Evolutionary conservation across 2,329 filamentous ascomycete genomes (phyloP), one percentile per base, ranked within the genome.

Genomic region (Pseudogymnoascus sp.): DNA sequence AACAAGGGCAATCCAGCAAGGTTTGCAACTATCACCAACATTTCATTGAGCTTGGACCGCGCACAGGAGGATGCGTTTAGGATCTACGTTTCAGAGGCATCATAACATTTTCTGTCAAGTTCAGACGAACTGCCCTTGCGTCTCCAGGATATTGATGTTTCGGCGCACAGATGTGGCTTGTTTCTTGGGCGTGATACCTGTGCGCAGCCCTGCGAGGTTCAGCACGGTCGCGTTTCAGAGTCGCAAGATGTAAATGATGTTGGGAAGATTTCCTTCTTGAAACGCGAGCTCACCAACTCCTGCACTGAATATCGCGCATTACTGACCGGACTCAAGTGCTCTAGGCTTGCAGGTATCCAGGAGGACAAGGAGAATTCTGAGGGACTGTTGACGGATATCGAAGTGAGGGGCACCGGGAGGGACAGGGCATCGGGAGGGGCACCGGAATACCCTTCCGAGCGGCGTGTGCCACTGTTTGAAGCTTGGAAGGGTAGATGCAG

Each of bases 221-320:
- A 55, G 48, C n/a, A 33, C 29, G 48, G 48, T 55, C 48, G 29
- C 48, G 48, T 55, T 55, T 55, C 48, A 55, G 48, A 55, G 48
- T 55, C 29, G 48, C 27, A 27, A 55, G 48, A 55, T 10, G 17
- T 55, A 55, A n/a, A 55, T 55, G 48, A 55, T 27, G 15, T 55
- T 55, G 8, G 7, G n/a, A 7, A 33, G 17, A 1, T 55, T 55
- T 33, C 48, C 27, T 29, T 33, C 44, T 55, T 33, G 48, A 55
- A 55, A 55, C 48, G 29, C 48, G 9, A 31, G 3, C 29, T 21
- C 9, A 4, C 9, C 13, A 5, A 17, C 48, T 21, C 10, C 29
- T 7, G 15, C 29, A 33, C 9, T 55, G n/a, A 31, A 55, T 33
- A 33, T 55, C 29, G n/a, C 29, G n/a, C 48, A 33, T 55, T 33